phyloP scores from a whole-genome alignment of 2,329 filamentous ascomycete species.

The Tolypocladium cylindrosporum region DNA sequence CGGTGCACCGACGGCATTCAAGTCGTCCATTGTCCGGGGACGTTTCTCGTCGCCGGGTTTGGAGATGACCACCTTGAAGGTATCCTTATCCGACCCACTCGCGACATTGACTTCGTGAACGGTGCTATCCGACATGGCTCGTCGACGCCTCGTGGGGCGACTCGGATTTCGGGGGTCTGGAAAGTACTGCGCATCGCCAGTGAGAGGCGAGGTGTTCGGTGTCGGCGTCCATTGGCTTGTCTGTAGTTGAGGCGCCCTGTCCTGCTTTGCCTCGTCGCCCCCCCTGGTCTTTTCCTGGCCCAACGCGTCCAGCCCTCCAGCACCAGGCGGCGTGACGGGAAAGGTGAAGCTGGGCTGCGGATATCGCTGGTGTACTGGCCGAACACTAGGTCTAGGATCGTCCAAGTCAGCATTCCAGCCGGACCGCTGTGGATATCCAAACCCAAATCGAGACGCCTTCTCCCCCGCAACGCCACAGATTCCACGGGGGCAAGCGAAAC shows the following conservation, averaged over 20 bases:
- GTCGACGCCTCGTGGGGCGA: conserved; percentile 34
- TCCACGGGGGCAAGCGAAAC: conserved; percentile 10
- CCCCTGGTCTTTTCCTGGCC: conserved; percentile 16
- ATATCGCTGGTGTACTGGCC: conserved; percentile 50
- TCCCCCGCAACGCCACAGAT: background rate
- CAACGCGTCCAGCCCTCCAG: conserved; percentile 42
- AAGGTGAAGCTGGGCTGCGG: conserved; percentile 52
- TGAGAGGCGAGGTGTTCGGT: conserved; percentile 25
- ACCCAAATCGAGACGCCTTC: background rate
- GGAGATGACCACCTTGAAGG: conserved; percentile 73
- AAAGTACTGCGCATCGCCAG: conserved; percentile 22
- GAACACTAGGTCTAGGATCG: conserved; percentile 44
- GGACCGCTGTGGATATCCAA: background rate
- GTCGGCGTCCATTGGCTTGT: conserved; percentile 33
- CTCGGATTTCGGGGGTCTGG: conserved; percentile 13
- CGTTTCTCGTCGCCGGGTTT: conserved; percentile 51
- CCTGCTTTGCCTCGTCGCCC: conserved; percentile 3
- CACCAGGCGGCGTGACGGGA: conserved; percentile 49
- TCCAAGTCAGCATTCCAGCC: conserved; percentile 10
- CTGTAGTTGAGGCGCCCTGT: conserved; percentile 12
- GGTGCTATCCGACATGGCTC: conserved; percentile 70
- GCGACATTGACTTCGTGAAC: conserved; percentile 50
- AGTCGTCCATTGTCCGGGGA: conserved; percentile 53
- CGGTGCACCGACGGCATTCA: conserved; percentile 34
- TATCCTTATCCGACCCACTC: conserved; percentile 50